Base-by-base conservation (phyloP, 2,329 filamentous ascomycete genomes). In the Arthrobotrys megalospora region DNA sequence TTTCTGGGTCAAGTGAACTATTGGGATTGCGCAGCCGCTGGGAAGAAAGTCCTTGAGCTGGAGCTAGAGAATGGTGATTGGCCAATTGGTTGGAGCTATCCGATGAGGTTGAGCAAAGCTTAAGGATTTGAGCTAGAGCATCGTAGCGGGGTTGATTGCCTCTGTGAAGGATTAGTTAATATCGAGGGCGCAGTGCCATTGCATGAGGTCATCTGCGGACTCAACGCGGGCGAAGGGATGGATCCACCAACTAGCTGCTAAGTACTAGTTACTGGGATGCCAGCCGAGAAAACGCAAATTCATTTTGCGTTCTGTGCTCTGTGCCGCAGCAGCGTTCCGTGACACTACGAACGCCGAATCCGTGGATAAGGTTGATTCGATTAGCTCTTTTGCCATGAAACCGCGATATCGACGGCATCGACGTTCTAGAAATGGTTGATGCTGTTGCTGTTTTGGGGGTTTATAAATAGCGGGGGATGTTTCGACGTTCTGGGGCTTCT, bases 31-130 rank as follows among this genome's bases (percentile, higher is more conserved):
- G 36, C 55, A 43, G 36, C 52, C 16, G 52, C 19, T 38, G n/a
- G 3, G 48, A 24, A 16, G 12, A 12, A 8, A 58, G 32, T 58
- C 34, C 34, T 58, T 45, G 43, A 45, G 47, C 2, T 36, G 38
- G 12, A 38, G 36, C 36, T 58, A 19, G 7, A 21, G 7, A 32
- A 16, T 41, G 43, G 38, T 34, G 52, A 69, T 62, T 69, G 52
- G 66, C 28, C 66, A 69, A 69, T 69, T 43, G 52, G 28, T 28
- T 19, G 19, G 14, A 43, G n/a, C 28, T 34, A 19, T 36, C 6
- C 28, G 28, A 36, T 53, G 24, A 53, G 50, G 50, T 53, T 36
- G 50, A 36, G 36, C 28, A 36, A 36, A 53, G n/a, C 8, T 38
- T 38, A 38, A 38, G 36, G 36, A 21, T 32, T 53, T 36, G 5